Evolutionary conservation across 1,139 yeast species (phyloP).

Genomic region (Eremothecium sinecaudum): DNA sequence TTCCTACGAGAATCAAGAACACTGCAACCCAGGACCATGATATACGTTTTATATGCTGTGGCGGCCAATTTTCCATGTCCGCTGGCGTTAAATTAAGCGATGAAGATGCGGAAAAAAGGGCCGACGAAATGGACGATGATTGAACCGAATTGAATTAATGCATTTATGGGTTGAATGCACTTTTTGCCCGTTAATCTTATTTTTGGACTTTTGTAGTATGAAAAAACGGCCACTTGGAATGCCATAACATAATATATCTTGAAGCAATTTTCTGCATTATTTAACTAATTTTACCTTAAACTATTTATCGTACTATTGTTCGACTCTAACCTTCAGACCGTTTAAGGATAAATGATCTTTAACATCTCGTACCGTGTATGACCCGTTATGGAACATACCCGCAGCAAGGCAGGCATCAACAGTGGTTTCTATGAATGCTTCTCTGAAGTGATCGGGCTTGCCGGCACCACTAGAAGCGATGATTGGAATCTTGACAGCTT

Average conservation of each 20-base stretch:
- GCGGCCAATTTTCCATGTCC: conserved; percentile 89
- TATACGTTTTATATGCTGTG: conserved; percentile 69
- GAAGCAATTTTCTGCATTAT: no score
- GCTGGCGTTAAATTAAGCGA: conserved; percentile 65
- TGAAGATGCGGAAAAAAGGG: conserved; percentile 57
- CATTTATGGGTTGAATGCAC: no score
- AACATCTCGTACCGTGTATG: conserved; percentile 77
- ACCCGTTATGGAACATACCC: conserved; percentile 94
- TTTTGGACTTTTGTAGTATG: no score
- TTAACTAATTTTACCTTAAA: no score
- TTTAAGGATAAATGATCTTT: conserved; percentile 49
- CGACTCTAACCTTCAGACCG: conserved; percentile 48
- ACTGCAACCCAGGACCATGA: conserved; percentile 81
- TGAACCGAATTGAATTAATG: no score
- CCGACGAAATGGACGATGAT: conserved; percentile 36
- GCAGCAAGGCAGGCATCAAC: conserved; percentile 98
- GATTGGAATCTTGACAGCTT: conserved; percentile 75
- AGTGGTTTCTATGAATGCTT: conserved; percentile 69
- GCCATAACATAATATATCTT: no score
- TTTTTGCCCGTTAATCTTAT: no score
- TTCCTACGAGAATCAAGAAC: conserved; percentile 77
- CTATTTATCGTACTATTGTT: no score
- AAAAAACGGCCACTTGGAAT: no score
- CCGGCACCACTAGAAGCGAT: conserved; percentile 98
- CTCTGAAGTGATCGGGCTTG: conserved; percentile 75